Evolutionary conservation across 2,329 filamentous ascomycete species (phyloP), one percentile per base, ranked within the genome.

Genomic region (Calonectria montana): DNA sequence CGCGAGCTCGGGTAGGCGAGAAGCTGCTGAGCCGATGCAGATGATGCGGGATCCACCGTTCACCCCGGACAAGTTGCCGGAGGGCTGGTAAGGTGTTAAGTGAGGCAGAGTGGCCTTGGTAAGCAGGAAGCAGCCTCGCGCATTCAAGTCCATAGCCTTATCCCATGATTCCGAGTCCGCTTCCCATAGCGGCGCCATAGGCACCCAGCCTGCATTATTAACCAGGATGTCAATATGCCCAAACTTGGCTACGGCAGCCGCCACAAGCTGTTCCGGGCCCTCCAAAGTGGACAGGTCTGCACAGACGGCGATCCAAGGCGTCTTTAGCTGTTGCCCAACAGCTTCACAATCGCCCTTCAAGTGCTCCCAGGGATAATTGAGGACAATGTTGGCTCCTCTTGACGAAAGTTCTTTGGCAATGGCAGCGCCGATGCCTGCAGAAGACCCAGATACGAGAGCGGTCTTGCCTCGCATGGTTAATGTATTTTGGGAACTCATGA

Each of bases 41-140:
- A 53, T 31, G 27, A 53, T 53, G 16, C 48, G 48, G 3, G 48
- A 53, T 10, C 48, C 48, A 16, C 48, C 48, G 29, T n/a, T 53
- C 15, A 5, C 48, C 10, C 48, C 48, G 23, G 67, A 69, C 18
- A 64, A 12, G 23, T 47, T 64, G 10, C 48, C 47, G 5, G 59
- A 47, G 12, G 67, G 67, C n/a, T 35, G 57, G 57, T 69, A 69
- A 4, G 67, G 47, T 9, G 57, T 69, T 4, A 69, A n/a, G 13
- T 63, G 41, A 5, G 59, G 61, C 43, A 64, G 27, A 35, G n/a
- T n/a, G 12, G 41, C 61, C 13, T 35, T 25, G 1, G 43, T 45
- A 1, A 64, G 43, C 13, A 29, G 25, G 21, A 35, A 64, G 8
- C 15, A 13, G 7, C 61, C 61, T 0, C 61, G 41, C 2, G 61